A percentile compares a stretch with the other conserved stretches of the same genome.
Conservation (phyloP, 768 basidiomycete genomes). For the Trametes punicea region DNA sequence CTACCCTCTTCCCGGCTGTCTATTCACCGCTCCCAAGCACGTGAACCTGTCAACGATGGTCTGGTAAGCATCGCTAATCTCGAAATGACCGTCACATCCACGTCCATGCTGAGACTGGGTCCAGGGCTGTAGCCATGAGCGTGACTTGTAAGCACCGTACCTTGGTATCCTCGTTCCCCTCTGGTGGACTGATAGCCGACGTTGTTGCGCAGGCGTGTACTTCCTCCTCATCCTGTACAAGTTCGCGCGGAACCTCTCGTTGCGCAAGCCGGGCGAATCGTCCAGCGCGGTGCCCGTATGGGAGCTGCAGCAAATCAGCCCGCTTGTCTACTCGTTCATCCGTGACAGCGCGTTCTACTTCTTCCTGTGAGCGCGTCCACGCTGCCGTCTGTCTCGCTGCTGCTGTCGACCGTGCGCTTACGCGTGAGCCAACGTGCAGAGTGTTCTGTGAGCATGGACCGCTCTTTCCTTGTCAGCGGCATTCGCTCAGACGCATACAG, state of each 20-base stretch:
- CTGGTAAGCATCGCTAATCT: not conserved
- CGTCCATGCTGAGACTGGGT: not conserved
- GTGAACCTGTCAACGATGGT: not conserved
- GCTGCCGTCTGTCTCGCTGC: not conserved
- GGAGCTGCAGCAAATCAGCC: slow-evolving; percentile 6
- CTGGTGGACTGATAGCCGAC: no score
- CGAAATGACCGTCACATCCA: no score
- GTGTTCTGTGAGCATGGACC: not conserved
- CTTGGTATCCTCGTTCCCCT: no score
- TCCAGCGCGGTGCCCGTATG: not conserved
- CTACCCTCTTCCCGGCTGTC: slow-evolving; percentile 2
- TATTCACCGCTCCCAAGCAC: not conserved
- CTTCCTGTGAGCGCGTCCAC: slow-evolving; percentile 13
- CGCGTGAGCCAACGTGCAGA: not conserved
- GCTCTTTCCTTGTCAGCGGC: no score
- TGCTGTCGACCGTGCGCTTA: no score
- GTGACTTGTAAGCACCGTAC: not conserved
- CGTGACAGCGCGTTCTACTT: slow-evolving; percentile 13
- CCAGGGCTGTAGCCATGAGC: slow-evolving; percentile 5
- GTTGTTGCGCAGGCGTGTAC: slow-evolving; percentile 1
- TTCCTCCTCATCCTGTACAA: slow-evolving; percentile 13
- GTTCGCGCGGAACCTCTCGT: slow-evolving; percentile 5
- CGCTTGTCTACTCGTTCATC: slow-evolving; percentile 10
- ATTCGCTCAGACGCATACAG: not conserved
- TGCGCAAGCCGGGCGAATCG: not conserved